A percentile compares a stretch with the other conserved stretches of the same genome.
Evolutionary conservation across 305 asterid genomes (phyloP).

Genomic region (Fraxinus baroniana): DNA sequence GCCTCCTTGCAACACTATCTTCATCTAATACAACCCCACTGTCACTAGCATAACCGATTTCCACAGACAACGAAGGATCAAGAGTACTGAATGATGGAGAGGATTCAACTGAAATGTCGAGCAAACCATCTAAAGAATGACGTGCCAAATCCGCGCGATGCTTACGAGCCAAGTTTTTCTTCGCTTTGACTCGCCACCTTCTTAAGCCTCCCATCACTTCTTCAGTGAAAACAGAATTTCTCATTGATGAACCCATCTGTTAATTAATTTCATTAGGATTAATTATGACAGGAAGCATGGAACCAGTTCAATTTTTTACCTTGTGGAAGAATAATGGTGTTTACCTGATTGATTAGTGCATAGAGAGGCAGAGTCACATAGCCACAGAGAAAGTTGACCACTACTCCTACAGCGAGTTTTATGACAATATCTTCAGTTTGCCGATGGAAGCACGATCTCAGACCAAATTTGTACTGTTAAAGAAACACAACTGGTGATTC

Average conservation of each 20-base stretch:
- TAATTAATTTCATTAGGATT: not conserved
- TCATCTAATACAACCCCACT: constrained; percentile 24
- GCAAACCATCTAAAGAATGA: constrained; percentile 34
- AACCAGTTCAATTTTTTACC: not conserved
- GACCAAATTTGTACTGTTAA: constrained; percentile 57
- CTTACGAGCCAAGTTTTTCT: constrained; percentile 43
- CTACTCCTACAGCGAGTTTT: constrained; percentile 49
- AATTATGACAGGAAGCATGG: not conserved
- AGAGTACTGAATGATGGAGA: constrained; percentile 41
- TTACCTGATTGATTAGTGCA: constrained; percentile 69
- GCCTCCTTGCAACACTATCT: constrained; percentile 22
- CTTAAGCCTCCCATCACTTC: constrained; percentile 46
- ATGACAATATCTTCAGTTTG: constrained; percentile 53
- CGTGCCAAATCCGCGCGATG: constrained; percentile 16
- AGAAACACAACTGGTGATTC: not conserved
- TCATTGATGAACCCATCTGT: constrained; percentile 76
- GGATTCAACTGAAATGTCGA: constrained; percentile 37
- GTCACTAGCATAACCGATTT: constrained; percentile 33
- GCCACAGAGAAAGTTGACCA: constrained; percentile 68
- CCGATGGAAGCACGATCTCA: constrained; percentile 67
- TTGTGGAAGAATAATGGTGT: not conserved
- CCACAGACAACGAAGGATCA: constrained; percentile 38
- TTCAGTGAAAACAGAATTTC: constrained; percentile 50
- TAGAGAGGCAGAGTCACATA: constrained; percentile 72
- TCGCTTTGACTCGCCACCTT: constrained; percentile 62